phyloP scores from a whole-genome alignment of 2,329 filamentous ascomycete genomes.

The Lecanicillium sp. region DNA sequence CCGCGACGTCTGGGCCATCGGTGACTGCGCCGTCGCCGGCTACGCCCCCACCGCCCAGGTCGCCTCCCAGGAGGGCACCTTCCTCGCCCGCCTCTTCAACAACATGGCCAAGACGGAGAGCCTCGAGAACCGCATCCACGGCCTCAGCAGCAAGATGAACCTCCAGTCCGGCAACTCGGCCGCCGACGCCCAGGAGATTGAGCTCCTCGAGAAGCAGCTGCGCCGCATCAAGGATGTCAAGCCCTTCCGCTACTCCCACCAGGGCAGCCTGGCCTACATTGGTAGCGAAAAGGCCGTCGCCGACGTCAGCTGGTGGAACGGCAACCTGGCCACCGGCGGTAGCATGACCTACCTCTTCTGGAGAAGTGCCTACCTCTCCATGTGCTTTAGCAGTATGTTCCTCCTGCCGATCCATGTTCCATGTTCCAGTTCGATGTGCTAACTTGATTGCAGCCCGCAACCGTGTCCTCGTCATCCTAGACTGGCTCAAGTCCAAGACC shows the following conservation, averaged over 20 bases:
- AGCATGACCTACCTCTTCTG: conserved; percentile 97
- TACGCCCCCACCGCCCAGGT: conserved; percentile 98
- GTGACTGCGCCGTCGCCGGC: conserved; percentile 94
- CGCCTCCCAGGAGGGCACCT: conserved; percentile 88
- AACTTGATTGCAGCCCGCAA: conserved; percentile 64
- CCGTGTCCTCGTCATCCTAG: conserved; percentile 82
- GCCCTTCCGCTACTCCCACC: conserved; percentile 97
- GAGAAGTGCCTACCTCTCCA: conserved; percentile 95
- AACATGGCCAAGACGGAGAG: conserved; percentile 93
- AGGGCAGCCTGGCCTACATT: conserved; percentile 95
- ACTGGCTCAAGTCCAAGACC: conserved; percentile 95
- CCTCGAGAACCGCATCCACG: conserved; percentile 68
- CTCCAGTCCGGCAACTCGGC: conserved; percentile 60
- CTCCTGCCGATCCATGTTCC: neutral
- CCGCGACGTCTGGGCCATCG: conserved; percentile 95
- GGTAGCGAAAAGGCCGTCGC: conserved; percentile 96
- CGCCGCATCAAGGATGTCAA: conserved; percentile 89
- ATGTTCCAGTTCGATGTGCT: conserved; percentile 16
- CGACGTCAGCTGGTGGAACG: conserved; percentile 94
- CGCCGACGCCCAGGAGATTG: conserved; percentile 67
- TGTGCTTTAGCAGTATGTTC: conserved; percentile 98
- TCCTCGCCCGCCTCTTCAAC: conserved; percentile 94
- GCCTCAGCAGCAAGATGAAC: conserved; percentile 59
- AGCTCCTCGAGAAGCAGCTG: conserved; percentile 78
- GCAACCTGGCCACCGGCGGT: conserved; percentile 90